A percentile compares a stretch with the other conserved stretches of the same genome.
Conservation (phyloP, 2,329 filamentous ascomycete genomes). For the Monosporascus sp. region DNA sequence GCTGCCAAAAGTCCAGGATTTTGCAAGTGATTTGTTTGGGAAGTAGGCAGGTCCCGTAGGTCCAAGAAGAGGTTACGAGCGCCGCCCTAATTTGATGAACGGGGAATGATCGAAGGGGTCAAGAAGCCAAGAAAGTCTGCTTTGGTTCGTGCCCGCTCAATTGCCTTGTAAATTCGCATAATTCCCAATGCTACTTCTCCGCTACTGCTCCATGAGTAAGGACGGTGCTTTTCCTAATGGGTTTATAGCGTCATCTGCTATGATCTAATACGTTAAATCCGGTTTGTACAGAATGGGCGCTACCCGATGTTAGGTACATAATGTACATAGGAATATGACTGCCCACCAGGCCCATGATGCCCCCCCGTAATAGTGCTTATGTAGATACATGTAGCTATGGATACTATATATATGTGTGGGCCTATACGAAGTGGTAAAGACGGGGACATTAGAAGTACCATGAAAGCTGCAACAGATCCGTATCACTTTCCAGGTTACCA, state of each 20-base stretch:
- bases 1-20: not conserved
- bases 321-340: not conserved
- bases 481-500: not conserved
- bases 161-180: not conserved
- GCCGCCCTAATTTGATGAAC: not conserved
- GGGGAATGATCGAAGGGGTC: not conserved
- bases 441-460: no score
- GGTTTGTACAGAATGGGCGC: not conserved
- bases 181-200: not conserved
- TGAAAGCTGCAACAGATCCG: no score
- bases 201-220: not conserved
- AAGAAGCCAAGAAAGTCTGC: not conserved
- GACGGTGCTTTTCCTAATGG: not conserved
- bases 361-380: no score
- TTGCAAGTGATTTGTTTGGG: not conserved
- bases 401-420: no score
- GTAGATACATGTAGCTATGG: no score
- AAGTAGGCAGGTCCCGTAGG: not conserved
- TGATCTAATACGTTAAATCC: not conserved
- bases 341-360: no score
- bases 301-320: slow-evolving; percentile 1
- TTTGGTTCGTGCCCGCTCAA: not conserved
- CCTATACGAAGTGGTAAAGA: no score
- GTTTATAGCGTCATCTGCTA: not conserved
- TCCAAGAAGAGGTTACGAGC: not conserved